Percentiles rank a stretch among this genome's conserved stretches.
phyloP scores from a whole-genome alignment of 768 basidiomycete genomes.

The Calocybe gangraenosa region DNA sequence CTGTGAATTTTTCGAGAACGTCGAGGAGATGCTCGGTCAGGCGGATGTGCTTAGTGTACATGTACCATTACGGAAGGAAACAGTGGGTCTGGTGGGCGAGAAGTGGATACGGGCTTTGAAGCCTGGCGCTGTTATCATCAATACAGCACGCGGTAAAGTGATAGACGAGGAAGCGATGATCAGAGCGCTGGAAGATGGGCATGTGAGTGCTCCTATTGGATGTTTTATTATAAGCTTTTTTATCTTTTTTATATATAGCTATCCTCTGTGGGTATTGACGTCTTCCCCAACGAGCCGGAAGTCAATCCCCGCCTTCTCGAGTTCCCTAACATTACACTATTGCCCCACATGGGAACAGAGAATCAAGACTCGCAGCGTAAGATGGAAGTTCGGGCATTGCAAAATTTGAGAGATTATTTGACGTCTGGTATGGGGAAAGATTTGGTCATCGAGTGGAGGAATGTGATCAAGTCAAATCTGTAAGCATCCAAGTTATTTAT shows the following conservation, averaged over 20 bases:
- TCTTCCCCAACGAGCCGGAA: conserved; percentile 80
- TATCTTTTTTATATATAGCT: too few relatives aligned
- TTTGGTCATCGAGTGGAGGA: conserved; percentile 54
- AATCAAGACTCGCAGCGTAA: conserved; percentile 73
- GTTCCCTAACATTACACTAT: conserved; percentile 79
- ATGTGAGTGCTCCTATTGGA: too few relatives aligned
- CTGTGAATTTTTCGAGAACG: conserved; percentile 67
- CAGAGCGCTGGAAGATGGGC: conserved; percentile 78
- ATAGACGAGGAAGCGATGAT: conserved; percentile 88
- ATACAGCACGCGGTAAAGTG: conserved; percentile 89
- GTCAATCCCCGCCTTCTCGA: conserved; percentile 75
- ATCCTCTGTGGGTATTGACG: conserved; percentile 78
- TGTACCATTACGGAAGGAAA: conserved; percentile 74
- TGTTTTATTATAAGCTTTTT: too few relatives aligned
- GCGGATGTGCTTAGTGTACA: conserved; percentile 86
- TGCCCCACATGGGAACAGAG: conserved; percentile 93
- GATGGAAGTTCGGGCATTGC: conserved; percentile 85
- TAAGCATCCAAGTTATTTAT: conserved; percentile 7
- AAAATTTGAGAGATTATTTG: conserved; percentile 71
- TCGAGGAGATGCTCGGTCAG: conserved; percentile 60
- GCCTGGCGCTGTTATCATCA: conserved; percentile 73
- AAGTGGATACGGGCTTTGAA: conserved; percentile 75
- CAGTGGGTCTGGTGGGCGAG: conserved; percentile 69
- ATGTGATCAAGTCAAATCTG: conserved; percentile 13
- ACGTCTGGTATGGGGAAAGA: conserved; percentile 61